Conservation (phyloP, 305 asterid species). For the Fraxinus greggii region DNA sequence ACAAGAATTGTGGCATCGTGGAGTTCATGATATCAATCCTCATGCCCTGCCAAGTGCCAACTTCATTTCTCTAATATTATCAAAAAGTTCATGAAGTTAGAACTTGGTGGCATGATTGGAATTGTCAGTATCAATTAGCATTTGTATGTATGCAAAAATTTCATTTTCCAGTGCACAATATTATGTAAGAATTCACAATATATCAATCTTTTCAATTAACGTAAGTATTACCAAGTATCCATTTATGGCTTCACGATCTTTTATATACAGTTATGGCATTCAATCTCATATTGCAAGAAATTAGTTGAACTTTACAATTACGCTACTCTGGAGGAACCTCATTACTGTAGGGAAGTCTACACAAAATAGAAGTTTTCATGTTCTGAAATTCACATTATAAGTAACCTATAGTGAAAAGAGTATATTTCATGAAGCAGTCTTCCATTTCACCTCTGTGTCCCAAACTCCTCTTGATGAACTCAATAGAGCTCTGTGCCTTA, state of each 20-base stretch:
- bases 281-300: neutral
- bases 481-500: conserved; percentile 18
- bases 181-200: neutral
- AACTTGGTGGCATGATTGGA: neutral
- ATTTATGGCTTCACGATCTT: conserved; percentile 16
- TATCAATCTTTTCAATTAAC: neutral
- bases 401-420: neutral
- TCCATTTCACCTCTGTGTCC: neutral
- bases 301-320: neutral
- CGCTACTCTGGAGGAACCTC: conserved; percentile 3
- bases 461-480: conserved; percentile 11
- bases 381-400: conserved; percentile 1
- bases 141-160: neutral
- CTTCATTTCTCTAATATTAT: neutral
- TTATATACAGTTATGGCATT: neutral
- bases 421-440: neutral
- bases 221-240: neutral
- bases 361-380: neutral
- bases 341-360: neutral
- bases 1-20: neutral
- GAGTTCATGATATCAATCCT: neutral
- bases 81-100: conserved; percentile 7
- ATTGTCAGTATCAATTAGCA: neutral
- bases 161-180: neutral
- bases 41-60: conserved; percentile 14